Percentiles rank a stretch among this genome's conserved stretches.
Conservation (phyloP, 2,329 filamentous ascomycete genomes). For the Talaromyces sp. region DNA sequence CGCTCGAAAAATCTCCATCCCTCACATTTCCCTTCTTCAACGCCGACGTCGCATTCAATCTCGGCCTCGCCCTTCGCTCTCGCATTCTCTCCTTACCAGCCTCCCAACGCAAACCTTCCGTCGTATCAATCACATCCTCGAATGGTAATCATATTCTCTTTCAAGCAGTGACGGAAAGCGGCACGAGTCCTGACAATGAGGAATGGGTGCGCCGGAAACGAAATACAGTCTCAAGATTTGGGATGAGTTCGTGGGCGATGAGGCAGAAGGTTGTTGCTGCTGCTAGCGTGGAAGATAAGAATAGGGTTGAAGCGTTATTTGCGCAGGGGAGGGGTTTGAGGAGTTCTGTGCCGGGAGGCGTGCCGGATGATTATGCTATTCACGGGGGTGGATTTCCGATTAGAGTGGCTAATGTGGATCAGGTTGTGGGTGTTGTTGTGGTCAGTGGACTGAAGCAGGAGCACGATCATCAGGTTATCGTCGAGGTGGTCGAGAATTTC, state of each 20-base stretch:
- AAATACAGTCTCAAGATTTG: conserved; percentile 68
- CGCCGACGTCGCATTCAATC: conserved; percentile 35
- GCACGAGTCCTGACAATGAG: conserved; percentile 68
- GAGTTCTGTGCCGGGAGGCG: conserved; percentile 42
- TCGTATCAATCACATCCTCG: conserved; percentile 40
- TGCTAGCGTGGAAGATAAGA: conserved; percentile 17
- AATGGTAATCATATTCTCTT: conserved; percentile 58
- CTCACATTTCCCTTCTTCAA: conserved; percentile 39
- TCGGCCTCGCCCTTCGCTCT: conserved; percentile 38
- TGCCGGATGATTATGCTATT: conserved; percentile 63
- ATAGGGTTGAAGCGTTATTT: conserved; percentile 62
- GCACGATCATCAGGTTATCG: conserved; percentile 72
- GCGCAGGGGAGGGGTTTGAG: conserved; percentile 62
- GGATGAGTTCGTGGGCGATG: conserved; percentile 67
- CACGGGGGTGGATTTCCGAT: conserved; percentile 75
- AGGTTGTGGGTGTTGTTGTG: conserved; percentile 69
- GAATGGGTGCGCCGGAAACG: conserved; percentile 68
- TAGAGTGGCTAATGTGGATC: conserved; percentile 68
- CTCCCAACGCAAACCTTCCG: conserved; percentile 34
- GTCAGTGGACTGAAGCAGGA: conserved; percentile 73
- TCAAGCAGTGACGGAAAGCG: conserved; percentile 63
- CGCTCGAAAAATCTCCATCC: conserved; percentile 21
- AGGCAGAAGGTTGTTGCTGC: conserved; percentile 56
- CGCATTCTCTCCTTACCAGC: conserved; percentile 36
- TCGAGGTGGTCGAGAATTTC: conserved; percentile 62